Percentiles rank a stretch among this genome's conserved stretches.
phyloP scores from a whole-genome alignment of 768 basidiomycete species.

The Chalciporus sphaerocephalus region DNA sequence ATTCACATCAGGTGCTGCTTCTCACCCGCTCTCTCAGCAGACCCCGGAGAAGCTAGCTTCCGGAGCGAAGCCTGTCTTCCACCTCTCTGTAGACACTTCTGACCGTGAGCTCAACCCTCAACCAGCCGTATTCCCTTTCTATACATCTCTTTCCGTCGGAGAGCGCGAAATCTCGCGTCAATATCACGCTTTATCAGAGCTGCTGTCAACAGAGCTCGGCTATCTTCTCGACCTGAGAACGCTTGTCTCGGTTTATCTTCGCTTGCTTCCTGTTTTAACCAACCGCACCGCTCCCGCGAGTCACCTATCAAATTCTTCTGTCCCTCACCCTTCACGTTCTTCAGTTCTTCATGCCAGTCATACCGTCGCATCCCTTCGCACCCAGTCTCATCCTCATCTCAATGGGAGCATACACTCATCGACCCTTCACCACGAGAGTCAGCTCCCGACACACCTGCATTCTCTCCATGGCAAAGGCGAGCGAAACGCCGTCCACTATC shows the following conservation, averaged over 20 bases:
- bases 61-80: conserved; percentile 11
- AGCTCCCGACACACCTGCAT: conserved; percentile 6
- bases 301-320: conserved; percentile 21
- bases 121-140: not conserved
- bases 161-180: conserved; percentile 41
- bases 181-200: conserved; percentile 78
- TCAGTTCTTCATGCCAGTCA: conserved; percentile 39
- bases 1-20: not conserved
- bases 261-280: conserved; percentile 48
- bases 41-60: not conserved
- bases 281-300: conserved; percentile 21
- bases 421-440: conserved; percentile 13
- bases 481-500: conserved; percentile 39
- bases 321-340: conserved; percentile 34
- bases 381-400: conserved; percentile 43
- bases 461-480: conserved; percentile 22
- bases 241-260: conserved; percentile 69
- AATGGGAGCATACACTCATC: conserved; percentile 15
- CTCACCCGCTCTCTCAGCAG: not conserved
- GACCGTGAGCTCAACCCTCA: conserved; percentile 17
- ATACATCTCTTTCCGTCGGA: not conserved
- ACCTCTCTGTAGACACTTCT: conserved; percentile 14
- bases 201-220: conserved; percentile 78
- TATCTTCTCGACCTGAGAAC: conserved; percentile 77
- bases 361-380: conserved; percentile 40